These are phyloP conservation scores for Lentinus tigrinus DNA, from an alignment of 768 basidiomycete genomes.

Conservation along the genomic window DNA sequence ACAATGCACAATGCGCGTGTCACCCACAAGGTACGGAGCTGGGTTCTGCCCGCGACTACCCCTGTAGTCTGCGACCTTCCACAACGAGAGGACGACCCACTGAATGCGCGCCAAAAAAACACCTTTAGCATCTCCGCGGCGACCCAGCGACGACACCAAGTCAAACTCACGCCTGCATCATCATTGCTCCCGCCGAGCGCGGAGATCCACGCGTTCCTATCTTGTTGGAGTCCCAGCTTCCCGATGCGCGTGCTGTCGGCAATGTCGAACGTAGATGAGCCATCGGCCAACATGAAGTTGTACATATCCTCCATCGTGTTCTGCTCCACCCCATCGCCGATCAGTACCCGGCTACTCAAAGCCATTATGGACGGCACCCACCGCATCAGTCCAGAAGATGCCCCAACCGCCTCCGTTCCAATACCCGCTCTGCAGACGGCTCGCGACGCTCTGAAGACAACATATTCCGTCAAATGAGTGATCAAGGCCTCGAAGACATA, in stretches of 20 bases:
- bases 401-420: conserved; percentile 50
- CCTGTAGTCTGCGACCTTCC: conserved; percentile 60
- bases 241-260: conserved; percentile 49
- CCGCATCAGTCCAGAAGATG: conserved; percentile 56
- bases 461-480: neutral
- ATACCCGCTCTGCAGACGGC: conserved; percentile 34
- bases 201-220: conserved; percentile 39
- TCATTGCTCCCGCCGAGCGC: conserved; percentile 51
- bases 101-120: conserved; percentile 24
- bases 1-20: neutral
- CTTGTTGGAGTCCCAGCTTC: conserved; percentile 36
- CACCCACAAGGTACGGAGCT: conserved; percentile 22
- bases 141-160: neutral
- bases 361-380: conserved; percentile 25
- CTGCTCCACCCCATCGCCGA: conserved; percentile 28
- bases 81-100: conserved; percentile 58
- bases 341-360: neutral
- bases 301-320: conserved; percentile 58
- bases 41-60: conserved; percentile 33
- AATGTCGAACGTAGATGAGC: conserved; percentile 38
- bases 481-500: neutral
- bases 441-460: conserved; percentile 25
- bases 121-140: neutral
- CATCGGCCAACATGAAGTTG: conserved; percentile 55
- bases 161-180: conserved; percentile 44